Base-by-base conservation (phyloP, 306 rosid genomes). In the Quercus rubra region DNA sequence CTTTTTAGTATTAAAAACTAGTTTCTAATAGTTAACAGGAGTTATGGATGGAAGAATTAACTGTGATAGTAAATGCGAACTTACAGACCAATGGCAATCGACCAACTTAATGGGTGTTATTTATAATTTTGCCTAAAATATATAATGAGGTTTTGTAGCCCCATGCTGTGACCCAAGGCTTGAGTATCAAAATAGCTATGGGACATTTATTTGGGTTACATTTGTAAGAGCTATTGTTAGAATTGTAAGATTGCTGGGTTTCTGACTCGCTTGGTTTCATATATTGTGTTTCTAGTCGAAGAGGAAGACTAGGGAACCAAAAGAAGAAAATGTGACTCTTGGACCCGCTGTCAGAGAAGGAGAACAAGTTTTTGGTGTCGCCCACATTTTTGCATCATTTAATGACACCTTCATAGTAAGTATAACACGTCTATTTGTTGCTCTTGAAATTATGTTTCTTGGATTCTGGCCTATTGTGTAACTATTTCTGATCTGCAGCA, bases 331-430 rank as follows among this genome's bases (percentile, higher is more conserved):
- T n/a, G 94, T 93, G 21, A 93, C 98, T 6, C 83, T 93, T 5
- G 98, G 98, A 57, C 98, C 98, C 14, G 84, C 92, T 12, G 97
- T 93, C 2, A 93, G 87, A 70, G 98, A 93, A 1, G 98, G 98
- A 8, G 98, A 93, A 75, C 90, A 91, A 55, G 94, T 87, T 49
- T 91, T 93, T 28, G 97, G 98, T 0, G 98, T 93, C 0, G 97
- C 98, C 28, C 97, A 93, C 76, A 89, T 93, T 49, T 93, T 80
- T 70, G 98, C 98, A 0, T 93, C 98, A 3, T 93, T 93, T 20
- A 93, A 93, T 64, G 98, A 93, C 63, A 93, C 98, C 0, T 93
- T 93, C 81, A 93, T 91, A 18, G 98, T 93, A 33, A 93, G 94
- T 80, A 11, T 20, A 54, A 3, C 10, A 14, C 13, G 1, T 33